Base-by-base conservation (phyloP, 768 basidiomycete species). In the Podaxis sp. region DNA sequence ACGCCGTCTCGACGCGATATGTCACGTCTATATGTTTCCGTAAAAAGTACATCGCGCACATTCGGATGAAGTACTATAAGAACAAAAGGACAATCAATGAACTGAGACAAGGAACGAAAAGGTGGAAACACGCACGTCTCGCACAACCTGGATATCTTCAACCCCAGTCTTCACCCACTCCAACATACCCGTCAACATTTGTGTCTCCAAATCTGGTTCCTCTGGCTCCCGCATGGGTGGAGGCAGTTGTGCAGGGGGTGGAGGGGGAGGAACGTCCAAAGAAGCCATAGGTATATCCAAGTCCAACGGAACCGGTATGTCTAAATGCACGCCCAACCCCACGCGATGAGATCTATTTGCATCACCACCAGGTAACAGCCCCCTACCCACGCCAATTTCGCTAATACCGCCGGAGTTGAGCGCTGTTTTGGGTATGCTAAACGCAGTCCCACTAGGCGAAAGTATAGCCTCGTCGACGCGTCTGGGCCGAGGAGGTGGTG, bases 21-120 rank as follows among this genome's bases (percentile, higher is more conserved):
- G 72, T 75, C 9, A 68, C 61, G 52, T 76, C 73, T 53, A 73
- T 72, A 50, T 74, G 73, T 53, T 70, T 66, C 4, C 46, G 54
- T 9, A 62, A 17, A 27, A 62, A 62, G 43, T 56, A 50, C 36
- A 55, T 24, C 4, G 61, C 36, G 27, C 46, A 50, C 29, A 50
- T 38, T 46, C 47, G 43, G 25, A 62, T 37, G 33, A 62, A 62
- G 43, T 49, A 40, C 61, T 62, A 17, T 24, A 41, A 62, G 13
- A n/a, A 43, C 25, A 25, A 17, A 52, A 40, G 8, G 27, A 17
- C 29, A 61, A 24, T 33, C 33, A 7, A 33, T n/a, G 9, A 19
- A 3, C 36, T 55, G 17, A 46, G n/a, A 7, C 41, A 24, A 1
- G 9, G 25, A 22, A n/a, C 36, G 37, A 56, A 55, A 36, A 46